Base-by-base conservation (phyloP, 2,329 filamentous ascomycete genomes). In the Nigrograna mackinnonii region DNA sequence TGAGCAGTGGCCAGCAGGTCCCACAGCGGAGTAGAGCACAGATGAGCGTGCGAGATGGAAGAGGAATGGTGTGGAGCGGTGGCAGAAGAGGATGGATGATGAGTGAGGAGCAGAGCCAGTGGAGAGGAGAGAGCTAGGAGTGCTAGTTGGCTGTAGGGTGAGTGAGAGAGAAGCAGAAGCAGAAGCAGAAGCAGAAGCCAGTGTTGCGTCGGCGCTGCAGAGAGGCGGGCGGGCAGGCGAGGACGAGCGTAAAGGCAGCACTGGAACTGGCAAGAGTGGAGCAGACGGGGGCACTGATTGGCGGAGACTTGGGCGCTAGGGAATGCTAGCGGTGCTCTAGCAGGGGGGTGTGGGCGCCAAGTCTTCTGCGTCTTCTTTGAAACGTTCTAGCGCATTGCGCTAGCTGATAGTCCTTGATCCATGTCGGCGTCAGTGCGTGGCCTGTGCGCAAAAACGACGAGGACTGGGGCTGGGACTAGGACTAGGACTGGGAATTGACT, bases 1-100 rank as follows among this genome's bases (percentile, higher is more conserved):
- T 46, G 43, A 52, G 50, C 45, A 47, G 43, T 17, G 36, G 44
- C 46, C 50, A 52, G 46, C 24, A 9, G 24, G 52, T 22, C 44
- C 48, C 52, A 53, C 52, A 33, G 22, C 37, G 47, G 49, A 49
- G 50, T 39, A 37, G 21, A 41, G 43, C 36, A 32, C 21, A 35
- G 46, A 43, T 40, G 48, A 49, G 39, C 42, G 40, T 43, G 46
- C 35, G 38, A 44, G 30, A 22, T 42, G 46, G 37, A 47, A 47
- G 37, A n/a, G 37, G 49, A 44, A 47, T 44, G 43, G 47, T 34
- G 42, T 39, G 47, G 41, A 47, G 39, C 42, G 35, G 41, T 39
- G 43, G 34, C 30, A 24, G 19, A 12, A n/a, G 35, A 9, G 11
- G 13, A 22, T 36, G 34, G 11, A 16, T 34, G 31, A 9, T 34